These are phyloP conservation scores for Pyropia haitanensis DNA, from an alignment of 23 red algal species.

Conservation along the genomic window DNA sequence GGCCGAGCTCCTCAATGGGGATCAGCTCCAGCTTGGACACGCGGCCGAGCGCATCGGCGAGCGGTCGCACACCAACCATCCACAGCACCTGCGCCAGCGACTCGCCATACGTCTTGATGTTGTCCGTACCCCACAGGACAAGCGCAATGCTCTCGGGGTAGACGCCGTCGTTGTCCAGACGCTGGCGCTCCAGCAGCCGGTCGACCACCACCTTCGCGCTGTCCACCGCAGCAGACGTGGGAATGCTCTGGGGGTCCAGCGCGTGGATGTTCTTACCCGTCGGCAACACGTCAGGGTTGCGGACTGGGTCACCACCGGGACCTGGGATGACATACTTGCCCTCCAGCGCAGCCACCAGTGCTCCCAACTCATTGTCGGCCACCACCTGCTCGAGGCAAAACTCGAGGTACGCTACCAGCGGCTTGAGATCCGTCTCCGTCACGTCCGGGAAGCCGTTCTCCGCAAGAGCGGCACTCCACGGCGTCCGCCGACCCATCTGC, in stretches of 20 bases:
- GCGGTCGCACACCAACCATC: slow-evolving; percentile 84
- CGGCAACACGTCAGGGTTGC: slow-evolving; percentile 92
- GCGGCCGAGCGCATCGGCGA: slow-evolving; percentile 81
- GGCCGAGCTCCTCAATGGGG: slow-evolving; percentile 83
- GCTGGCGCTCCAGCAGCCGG: slow-evolving; percentile 69
- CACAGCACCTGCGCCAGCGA: slow-evolving; percentile 93
- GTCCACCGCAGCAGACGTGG: slow-evolving; percentile 72
- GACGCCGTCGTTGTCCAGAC: slow-evolving; percentile 28
- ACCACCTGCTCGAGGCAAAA: slow-evolving; percentile 86
- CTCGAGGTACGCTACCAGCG: slow-evolving; percentile 85
- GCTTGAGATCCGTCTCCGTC: slow-evolving; percentile 54
- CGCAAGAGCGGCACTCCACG: slow-evolving; percentile 58
- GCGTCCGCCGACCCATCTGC: slow-evolving; percentile 54
- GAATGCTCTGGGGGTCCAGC: slow-evolving; percentile 97
- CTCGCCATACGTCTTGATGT: slow-evolving; percentile 95
- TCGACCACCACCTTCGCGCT: slow-evolving; percentile 87
- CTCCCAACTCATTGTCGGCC: slow-evolving; percentile 81
- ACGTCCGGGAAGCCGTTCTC: slow-evolving; percentile 73
- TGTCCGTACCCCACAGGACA: slow-evolving; percentile 95
- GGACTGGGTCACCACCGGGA: slow-evolving; percentile 94
- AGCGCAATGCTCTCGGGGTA: slow-evolving; percentile 91
- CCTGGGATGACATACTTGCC: slow-evolving; percentile 89
- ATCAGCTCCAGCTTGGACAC: slow-evolving; percentile 88
- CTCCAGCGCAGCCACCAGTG: slow-evolving; percentile 70
- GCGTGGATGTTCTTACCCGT: slow-evolving; percentile 99